A percentile compares a stretch with the other conserved stretches of the same genome.
Conservation (phyloP, 1,284 basidiomycete genomes). For the Sporisorium scitamineum region DNA sequence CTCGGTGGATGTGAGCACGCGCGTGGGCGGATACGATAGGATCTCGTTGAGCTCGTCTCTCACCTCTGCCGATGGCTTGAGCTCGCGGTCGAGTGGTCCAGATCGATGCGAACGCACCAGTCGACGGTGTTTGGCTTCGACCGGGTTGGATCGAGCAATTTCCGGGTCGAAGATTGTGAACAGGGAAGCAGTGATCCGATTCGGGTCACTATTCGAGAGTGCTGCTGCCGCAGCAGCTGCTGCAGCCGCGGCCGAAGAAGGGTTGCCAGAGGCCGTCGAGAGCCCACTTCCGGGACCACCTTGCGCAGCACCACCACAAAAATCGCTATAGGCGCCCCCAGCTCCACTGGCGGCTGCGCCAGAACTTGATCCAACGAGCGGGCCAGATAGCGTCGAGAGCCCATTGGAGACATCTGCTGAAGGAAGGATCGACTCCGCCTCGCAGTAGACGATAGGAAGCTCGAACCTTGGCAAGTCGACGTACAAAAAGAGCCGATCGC, state of each 20-base stretch:
- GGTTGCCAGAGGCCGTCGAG: constrained; percentile 20
- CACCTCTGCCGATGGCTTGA: constrained; percentile 94
- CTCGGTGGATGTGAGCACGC: constrained; percentile 86
- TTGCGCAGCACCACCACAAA: constrained; percentile 10
- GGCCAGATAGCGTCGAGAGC: constrained; percentile 23
- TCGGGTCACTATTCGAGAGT: constrained; percentile 68
- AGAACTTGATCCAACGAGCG: constrained; percentile 13
- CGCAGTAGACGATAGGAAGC: constrained; percentile 95
- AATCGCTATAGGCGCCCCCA: constrained; percentile 1
- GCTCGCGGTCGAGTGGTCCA: constrained; percentile 91
- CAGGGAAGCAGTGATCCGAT: constrained; percentile 72
- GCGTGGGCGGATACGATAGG: constrained; percentile 89
- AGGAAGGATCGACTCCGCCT: constrained; percentile 53
- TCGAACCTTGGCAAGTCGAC: constrained; percentile 97
- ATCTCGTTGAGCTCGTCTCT: constrained; percentile 92
- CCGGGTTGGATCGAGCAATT: constrained; percentile 87
- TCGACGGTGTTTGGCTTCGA: constrained; percentile 95
- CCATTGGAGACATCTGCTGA: constrained; percentile 17
- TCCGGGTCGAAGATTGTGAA: constrained; percentile 96
- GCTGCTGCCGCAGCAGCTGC: constrained; percentile 47
- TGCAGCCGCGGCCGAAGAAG: constrained; percentile 30
- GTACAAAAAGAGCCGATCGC: constrained; percentile 78
- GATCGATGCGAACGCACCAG: constrained; percentile 93
- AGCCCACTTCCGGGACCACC: neutral
- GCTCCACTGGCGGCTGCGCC: neutral